Percentiles rank a stretch among this genome's conserved stretches.
These are phyloP conservation scores for Serendipita vermifera DNA, from an alignment of 768 basidiomycete species.

Conservation along the genomic window DNA sequence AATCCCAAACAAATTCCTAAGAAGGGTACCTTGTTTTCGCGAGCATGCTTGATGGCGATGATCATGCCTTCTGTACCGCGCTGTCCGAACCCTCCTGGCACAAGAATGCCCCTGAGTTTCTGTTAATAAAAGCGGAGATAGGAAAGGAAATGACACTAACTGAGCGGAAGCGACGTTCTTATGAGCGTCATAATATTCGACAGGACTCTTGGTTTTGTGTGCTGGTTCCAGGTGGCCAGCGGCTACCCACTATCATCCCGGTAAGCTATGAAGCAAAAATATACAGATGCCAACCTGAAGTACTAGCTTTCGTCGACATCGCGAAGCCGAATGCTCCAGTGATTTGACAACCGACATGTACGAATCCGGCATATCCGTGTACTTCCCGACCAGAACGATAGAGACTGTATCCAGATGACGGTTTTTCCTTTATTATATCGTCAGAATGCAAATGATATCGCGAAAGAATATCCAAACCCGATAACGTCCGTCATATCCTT, in stretches of 20 bases:
- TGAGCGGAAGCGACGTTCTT: conserved; percentile 77
- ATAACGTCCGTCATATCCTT: conserved; percentile 57
- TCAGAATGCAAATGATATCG: conserved; percentile 3
- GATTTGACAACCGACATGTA: conserved; percentile 98
- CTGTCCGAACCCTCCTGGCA: conserved; percentile 89
- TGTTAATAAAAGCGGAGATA: background rate
- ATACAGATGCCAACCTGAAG: conserved; percentile 47
- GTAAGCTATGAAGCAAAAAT: background rate
- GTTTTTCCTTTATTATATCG: conserved; percentile 54
- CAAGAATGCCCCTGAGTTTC: conserved; percentile 69
- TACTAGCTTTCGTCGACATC: conserved; percentile 70
- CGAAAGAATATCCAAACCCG: background rate
- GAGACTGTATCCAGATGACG: conserved; percentile 78
- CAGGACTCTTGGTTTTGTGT: conserved; percentile 65
- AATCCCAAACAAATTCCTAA: conserved; percentile 95
- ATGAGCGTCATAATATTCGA: conserved; percentile 93
- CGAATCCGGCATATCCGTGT: conserved; percentile 91
- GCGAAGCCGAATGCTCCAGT: conserved; percentile 91
- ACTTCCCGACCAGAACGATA: conserved; percentile 92
- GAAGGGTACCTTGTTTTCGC: conserved; percentile 91
- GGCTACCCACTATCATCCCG: conserved; percentile 71
- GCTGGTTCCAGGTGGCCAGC: conserved; percentile 81
- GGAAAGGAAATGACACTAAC: conserved; percentile 34
- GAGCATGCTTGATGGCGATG: conserved; percentile 91
- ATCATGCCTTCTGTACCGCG: conserved; percentile 98